Percentiles rank a stretch among this genome's conserved stretches.
These are phyloP conservation scores for Escallonia rubra DNA, from an alignment of 129 eudicot genomes.

Conservation along the genomic window DNA sequence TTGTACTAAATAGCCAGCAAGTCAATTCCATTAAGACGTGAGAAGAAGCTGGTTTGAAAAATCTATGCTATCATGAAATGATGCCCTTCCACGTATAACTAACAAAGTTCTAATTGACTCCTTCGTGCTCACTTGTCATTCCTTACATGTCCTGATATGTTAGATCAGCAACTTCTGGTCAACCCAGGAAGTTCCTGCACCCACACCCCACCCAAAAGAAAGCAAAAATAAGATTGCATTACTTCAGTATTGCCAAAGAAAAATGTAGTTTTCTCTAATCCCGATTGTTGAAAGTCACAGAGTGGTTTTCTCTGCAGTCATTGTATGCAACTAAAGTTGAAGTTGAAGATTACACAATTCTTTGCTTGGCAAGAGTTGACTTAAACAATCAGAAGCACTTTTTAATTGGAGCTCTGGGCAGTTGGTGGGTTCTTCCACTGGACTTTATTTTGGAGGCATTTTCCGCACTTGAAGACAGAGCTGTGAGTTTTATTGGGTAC, in stretches of 20 bases:
- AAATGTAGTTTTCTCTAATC: no score
- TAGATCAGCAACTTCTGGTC: neutral
- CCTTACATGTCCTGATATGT: no score
- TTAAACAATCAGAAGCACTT: constrained; percentile 40
- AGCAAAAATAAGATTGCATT: neutral
- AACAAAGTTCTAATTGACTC: no score
- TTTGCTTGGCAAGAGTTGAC: constrained; percentile 51
- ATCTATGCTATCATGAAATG: no score
- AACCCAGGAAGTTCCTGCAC: neutral
- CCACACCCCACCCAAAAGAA: neutral
- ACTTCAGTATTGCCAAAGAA: no score
- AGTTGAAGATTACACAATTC: constrained; percentile 50
- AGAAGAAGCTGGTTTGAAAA: no score
- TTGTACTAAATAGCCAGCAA: no score
- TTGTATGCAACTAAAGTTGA: constrained; percentile 49
- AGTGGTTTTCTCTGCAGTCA: constrained; percentile 31
- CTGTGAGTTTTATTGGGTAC: neutral
- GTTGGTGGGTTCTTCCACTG: constrained; percentile 64
- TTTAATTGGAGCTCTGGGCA: constrained; percentile 57
- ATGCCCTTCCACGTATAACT: no score
- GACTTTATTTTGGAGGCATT: constrained; percentile 27
- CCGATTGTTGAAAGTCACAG: no score
- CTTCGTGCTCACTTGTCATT: no score
- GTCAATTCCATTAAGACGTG: no score
- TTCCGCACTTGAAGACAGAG: constrained; percentile 20